A percentile compares a stretch with the other conserved stretches of the same genome.
phyloP scores from a whole-genome alignment of 2,329 filamentous ascomycete genomes.

The Penicillium sp. region DNA sequence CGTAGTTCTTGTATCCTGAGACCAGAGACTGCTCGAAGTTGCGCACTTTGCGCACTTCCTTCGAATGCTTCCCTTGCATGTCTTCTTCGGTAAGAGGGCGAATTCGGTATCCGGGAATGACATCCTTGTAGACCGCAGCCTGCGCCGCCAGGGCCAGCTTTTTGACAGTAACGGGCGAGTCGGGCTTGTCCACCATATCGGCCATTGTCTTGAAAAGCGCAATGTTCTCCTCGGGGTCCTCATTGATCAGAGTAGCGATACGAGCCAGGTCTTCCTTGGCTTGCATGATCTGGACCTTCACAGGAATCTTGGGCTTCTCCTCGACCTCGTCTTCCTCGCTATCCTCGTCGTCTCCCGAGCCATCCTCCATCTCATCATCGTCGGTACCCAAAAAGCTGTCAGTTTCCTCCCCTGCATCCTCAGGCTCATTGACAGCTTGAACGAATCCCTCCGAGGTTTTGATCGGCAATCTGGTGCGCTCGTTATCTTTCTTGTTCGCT shows the following conservation, averaged over 20 bases:
- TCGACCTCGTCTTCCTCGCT: slow-evolving; percentile 52
- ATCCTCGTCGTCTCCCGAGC: slow-evolving; percentile 45
- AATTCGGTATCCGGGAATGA: slow-evolving; percentile 96
- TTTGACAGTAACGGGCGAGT: slow-evolving; percentile 68
- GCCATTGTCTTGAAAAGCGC: slow-evolving; percentile 76
- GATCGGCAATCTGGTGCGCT: slow-evolving; percentile 77
- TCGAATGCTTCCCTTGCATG: slow-evolving; percentile 78
- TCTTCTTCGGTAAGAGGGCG: slow-evolving; percentile 76
- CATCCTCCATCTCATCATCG: slow-evolving; percentile 58
- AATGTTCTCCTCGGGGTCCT: slow-evolving; percentile 89
- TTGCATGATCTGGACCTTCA: slow-evolving; percentile 76
- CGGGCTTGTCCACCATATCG: slow-evolving; percentile 66
- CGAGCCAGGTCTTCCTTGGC: slow-evolving; percentile 92
- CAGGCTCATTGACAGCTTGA: slow-evolving; percentile 58
- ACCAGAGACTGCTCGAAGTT: slow-evolving; percentile 87
- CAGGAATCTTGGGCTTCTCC: slow-evolving; percentile 65
- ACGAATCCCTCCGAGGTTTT: slow-evolving; percentile 79
- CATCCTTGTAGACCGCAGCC: slow-evolving; percentile 87
- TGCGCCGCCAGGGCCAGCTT: slow-evolving; percentile 87
- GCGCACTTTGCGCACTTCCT: slow-evolving; percentile 81
- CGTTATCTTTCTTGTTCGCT: slow-evolving; percentile 70
- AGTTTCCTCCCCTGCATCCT: slow-evolving; percentile 55
- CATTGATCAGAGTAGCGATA: slow-evolving; percentile 78
- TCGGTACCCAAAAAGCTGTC: slow-evolving; percentile 65
- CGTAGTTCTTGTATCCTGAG: slow-evolving; percentile 79